Base-by-base conservation (phyloP, 805 yeast genomes). In the Saccharomycopsis sp. region DNA sequence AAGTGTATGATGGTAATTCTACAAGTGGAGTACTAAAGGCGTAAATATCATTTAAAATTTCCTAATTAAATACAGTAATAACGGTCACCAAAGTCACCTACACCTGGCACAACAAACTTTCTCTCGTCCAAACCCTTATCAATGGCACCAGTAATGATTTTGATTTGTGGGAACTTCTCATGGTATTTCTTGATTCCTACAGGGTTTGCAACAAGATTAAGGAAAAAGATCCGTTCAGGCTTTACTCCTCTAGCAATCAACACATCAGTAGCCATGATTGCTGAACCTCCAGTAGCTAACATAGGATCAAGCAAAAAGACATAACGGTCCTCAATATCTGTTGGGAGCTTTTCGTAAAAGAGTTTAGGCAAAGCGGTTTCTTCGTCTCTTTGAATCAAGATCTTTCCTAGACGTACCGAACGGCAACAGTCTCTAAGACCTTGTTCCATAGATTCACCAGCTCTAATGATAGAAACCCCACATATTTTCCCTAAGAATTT, bases 391-490 rank as follows among this genome's bases (percentile, higher is more conserved):
- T 94, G 99, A 66, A 94, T 94, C 69, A 94, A 78, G 65, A 94
- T 93, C 77, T 94, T 94, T 56, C 99, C 99, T 61, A 94, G 88
- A 69, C 98, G 81, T 44, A 94, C 99, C 9, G 96, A 87, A 64
- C 99, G 82, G 72, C 98, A 91, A 73, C 99, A 93, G 71, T 93
- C 98, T 72, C 99, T 84, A 64, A 94, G 78, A 38, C 98, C 99
- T 78, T 90, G 96, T 73, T 94, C 99, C 99, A 94, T 94, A 51
- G 96, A 87, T 73, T 94, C 99, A 64, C 99, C 99, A 3, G 99
- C 99, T 70, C 99, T 82, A 67, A 94, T 96, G 69, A 94, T 94
- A 17, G 97, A 90, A 42, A 94, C 99, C 64, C 99, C 99, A 71
- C 98, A 93, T 61, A 94, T 94, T 73, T 89, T 91, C 51, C 99